Evolutionary conservation across 495 filamentous ascomycete species (phyloP), one percentile per base, ranked within the genome.

Genomic region (Zalerion maritima): DNA sequence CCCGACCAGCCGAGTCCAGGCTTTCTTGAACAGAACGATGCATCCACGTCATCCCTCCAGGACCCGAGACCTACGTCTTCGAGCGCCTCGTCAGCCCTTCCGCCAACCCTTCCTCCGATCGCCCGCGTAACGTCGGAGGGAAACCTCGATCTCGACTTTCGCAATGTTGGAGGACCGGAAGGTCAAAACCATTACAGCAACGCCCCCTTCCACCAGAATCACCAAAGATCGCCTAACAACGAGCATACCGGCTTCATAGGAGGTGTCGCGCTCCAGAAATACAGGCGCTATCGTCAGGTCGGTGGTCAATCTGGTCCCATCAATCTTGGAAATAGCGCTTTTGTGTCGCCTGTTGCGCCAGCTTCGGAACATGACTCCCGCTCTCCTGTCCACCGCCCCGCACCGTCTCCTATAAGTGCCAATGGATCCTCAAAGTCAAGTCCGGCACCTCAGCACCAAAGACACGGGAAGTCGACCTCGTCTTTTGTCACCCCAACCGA

Each of bases 31-130:
- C 42, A 48, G 3, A 43, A 49, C 14, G 55, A 62, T 41, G 42
- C 43, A 30, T 49, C 54, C 19, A 49, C 57, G 47, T 60, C 18
- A 43, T 51, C 31, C 52, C 57, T 34, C 55, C 55, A 35, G 47
- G 50, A 24, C 51, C 58, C 24, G 43, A 51, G 18, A 50, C 50
- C 40, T 47, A 47, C 31, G 21, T 47, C 20, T 37, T 45, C 24
- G 17, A 34, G 21, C 34, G 43, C 16, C 47, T 36, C 25, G 22
- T 39, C 19, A 13, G 26, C 35, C 13, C 18, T 36, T 10, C 57
- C 61, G 13, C 59, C 61, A 13, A 47, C 46, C 1, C 40, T 66
- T 7, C 58, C 62, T n/a, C 59, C 57, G 11, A 62, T 63, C 28
- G 29, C 54, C 13, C 47, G 60, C 9, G 52, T 67, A 16, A 47